Evolutionary conservation across 2,329 filamentous ascomycete genomes (phyloP).

Genomic region (Neurospora sp.): DNA sequence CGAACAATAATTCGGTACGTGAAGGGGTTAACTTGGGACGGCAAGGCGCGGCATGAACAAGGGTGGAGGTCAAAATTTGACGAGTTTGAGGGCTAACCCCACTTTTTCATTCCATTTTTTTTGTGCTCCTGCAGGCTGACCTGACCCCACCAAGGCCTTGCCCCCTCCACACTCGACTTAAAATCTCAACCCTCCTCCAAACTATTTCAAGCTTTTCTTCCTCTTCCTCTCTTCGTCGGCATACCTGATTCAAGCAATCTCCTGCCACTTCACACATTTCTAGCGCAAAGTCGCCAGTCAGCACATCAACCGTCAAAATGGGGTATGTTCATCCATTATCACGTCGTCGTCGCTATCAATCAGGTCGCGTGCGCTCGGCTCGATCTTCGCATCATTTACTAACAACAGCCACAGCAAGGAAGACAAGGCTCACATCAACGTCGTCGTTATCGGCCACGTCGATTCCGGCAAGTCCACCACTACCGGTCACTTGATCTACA

Average conservation of each 20-base stretch:
- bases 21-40: constrained; percentile 10
- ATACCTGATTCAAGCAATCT: constrained; percentile 22
- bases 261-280: constrained; percentile 16
- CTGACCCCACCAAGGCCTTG: constrained; percentile 13
- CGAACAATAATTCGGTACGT: constrained; percentile 3
- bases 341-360: not conserved
- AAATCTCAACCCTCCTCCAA: constrained; percentile 19
- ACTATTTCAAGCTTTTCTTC: constrained; percentile 11
- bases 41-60: constrained; percentile 13
- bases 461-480: constrained; percentile 99
- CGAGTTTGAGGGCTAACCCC: constrained; percentile 17
- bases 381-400: constrained; percentile 5
- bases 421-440: constrained; percentile 92
- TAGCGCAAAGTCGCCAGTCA: constrained; percentile 15
- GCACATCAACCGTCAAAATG: constrained; percentile 17
- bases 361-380: not conserved
- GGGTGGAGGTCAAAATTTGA: not conserved
- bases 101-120: constrained; percentile 15
- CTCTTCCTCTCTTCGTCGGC: constrained; percentile 19
- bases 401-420: constrained; percentile 61
- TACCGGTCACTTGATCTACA: constrained; percentile 96
- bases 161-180: constrained; percentile 18
- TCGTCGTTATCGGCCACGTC: constrained; percentile 63
- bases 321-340: constrained; percentile 14
- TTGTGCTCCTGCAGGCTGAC: constrained; percentile 3